Percentiles rank a stretch among this genome's conserved stretches.
Evolutionary conservation across 129 eudicot species (phyloP).

Genomic region (Silybum marianum): DNA sequence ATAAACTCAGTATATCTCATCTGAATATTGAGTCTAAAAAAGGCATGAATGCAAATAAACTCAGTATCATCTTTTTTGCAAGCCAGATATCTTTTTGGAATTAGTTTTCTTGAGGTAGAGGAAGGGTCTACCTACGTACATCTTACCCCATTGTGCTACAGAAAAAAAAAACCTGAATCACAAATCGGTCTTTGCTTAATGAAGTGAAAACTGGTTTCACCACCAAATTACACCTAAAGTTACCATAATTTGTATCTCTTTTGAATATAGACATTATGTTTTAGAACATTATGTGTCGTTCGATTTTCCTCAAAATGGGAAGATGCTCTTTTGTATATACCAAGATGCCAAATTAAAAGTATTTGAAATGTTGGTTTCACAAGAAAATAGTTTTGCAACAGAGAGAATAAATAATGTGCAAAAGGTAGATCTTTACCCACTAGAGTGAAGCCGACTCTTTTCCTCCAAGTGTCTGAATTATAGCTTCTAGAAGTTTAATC

Average conservation of each 20-base stretch:
- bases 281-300: not conserved
- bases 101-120: too few species aligned
- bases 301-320: not conserved
- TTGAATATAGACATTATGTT: not conserved
- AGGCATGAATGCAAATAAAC: too few species aligned
- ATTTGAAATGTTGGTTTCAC: constrained; percentile 18
- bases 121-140: too few species aligned
- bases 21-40: too few species aligned
- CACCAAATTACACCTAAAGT: not conserved
- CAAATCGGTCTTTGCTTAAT: too few species aligned
- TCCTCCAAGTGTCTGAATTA: constrained; percentile 96
- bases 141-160: too few species aligned
- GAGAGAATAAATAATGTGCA: constrained; percentile 6
- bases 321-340: constrained; percentile 9
- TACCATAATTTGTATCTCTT: not conserved
- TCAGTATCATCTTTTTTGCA: too few species aligned
- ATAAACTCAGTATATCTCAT: too few species aligned
- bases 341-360: constrained; percentile 20
- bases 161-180: too few species aligned
- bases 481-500: constrained; percentile 89
- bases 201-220: not conserved
- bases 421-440: constrained; percentile 11
- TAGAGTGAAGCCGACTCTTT: constrained; percentile 42
- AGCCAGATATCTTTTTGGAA: too few species aligned
- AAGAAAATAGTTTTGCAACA: constrained; percentile 17